Percentiles rank a stretch among this genome's conserved stretches.
Evolutionary conservation across 2,329 filamentous ascomycete species (phyloP).

Genomic region (Magnaporthiopsis incrustans): DNA sequence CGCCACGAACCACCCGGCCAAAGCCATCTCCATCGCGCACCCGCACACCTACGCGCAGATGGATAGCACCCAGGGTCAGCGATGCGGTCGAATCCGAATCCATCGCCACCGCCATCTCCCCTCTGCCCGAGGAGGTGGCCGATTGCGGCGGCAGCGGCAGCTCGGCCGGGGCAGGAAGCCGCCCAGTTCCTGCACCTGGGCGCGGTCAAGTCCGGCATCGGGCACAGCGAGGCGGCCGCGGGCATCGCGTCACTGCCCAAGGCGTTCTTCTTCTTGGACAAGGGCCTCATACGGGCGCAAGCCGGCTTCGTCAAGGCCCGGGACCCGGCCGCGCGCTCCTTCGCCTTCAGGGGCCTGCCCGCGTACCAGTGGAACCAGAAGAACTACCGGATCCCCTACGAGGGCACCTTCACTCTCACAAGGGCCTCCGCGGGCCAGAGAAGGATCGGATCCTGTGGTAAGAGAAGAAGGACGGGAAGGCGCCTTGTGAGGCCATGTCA

Average conservation of each 20-base stretch:
- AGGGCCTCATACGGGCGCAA: conserved; percentile 41
- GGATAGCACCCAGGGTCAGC: conserved; percentile 51
- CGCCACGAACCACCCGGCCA: conserved; percentile 55
- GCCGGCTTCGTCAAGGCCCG: conserved; percentile 46
- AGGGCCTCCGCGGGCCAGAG: conserved; percentile 35
- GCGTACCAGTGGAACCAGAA: conserved; percentile 63
- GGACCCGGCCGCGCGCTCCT: conserved; percentile 9
- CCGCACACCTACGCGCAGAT: conserved; percentile 52
- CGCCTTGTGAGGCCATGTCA: too few species aligned
- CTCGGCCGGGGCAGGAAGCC: too few species aligned
- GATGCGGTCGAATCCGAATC: conserved; percentile 56
- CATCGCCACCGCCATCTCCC: conserved; percentile 30
- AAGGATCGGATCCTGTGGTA: conserved; percentile 24
- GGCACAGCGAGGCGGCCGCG: conserved; percentile 37
- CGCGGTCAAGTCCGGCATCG: conserved; percentile 42
- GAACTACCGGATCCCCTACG: conserved; percentile 65
- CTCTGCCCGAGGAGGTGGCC: conserved; percentile 2
- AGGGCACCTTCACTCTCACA: conserved; percentile 49
- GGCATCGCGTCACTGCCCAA: conserved; percentile 37
- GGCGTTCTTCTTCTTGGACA: conserved; percentile 38
- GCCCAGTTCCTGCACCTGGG: conserved; percentile 33
- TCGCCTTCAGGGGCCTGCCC: conserved; percentile 55
- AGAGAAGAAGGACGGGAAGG: too few species aligned
- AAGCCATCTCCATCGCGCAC: conserved; percentile 55
- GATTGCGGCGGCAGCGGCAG: too few species aligned